Percentiles rank a stretch among this genome's conserved stretches.
These are phyloP conservation scores for Plectosphaerella plurivora DNA, from an alignment of 2,329 filamentous ascomycete species.

Conservation along the genomic window DNA sequence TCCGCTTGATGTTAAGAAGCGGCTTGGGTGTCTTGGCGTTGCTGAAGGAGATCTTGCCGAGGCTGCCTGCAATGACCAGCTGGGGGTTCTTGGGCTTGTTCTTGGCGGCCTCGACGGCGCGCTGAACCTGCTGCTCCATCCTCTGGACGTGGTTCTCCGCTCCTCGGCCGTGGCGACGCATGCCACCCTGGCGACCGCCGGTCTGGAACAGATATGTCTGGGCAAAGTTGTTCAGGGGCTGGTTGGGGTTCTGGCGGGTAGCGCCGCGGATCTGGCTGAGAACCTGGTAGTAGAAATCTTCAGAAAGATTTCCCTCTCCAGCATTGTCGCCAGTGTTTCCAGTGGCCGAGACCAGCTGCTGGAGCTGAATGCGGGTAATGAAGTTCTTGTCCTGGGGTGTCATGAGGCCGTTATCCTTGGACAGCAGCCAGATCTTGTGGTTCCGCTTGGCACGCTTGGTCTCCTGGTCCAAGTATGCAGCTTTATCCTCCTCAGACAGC, in stretches of 20 bases:
- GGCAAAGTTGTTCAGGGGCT: constrained; percentile 92
- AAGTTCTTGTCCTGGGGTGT: constrained; percentile 99
- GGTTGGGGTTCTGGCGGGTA: constrained; percentile 84
- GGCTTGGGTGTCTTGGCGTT: constrained; percentile 97
- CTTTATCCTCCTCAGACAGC: constrained; percentile 79
- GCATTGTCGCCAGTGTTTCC: constrained; percentile 79
- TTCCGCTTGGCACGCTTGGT: constrained; percentile 94
- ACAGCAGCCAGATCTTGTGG: constrained; percentile 93
- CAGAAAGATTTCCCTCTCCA: constrained; percentile 73
- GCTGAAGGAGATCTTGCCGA: constrained; percentile 98
- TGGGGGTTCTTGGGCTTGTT: constrained; percentile 97
- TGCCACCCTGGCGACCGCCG: constrained; percentile 72
- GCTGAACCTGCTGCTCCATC: constrained; percentile 98
- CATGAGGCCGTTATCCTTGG: constrained; percentile 95
- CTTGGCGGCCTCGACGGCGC: constrained; percentile 95
- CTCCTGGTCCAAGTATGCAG: constrained; percentile 81
- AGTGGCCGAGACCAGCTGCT: constrained; percentile 90
- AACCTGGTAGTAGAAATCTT: constrained; percentile 99
- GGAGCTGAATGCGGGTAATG: constrained; percentile 94
- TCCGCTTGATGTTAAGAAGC: constrained; percentile 88
- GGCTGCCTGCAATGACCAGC: constrained; percentile 88
- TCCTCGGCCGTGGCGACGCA: constrained; percentile 71
- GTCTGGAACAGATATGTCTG: constrained; percentile 98
- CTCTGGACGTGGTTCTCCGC: constrained; percentile 97
- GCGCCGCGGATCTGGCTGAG: constrained; percentile 91